A percentile compares a stretch with the other conserved stretches of the same genome.
Evolutionary conservation across 192 early-diverging fungal genomes (phyloP).

Genomic region (Mortierella antarctica): DNA sequence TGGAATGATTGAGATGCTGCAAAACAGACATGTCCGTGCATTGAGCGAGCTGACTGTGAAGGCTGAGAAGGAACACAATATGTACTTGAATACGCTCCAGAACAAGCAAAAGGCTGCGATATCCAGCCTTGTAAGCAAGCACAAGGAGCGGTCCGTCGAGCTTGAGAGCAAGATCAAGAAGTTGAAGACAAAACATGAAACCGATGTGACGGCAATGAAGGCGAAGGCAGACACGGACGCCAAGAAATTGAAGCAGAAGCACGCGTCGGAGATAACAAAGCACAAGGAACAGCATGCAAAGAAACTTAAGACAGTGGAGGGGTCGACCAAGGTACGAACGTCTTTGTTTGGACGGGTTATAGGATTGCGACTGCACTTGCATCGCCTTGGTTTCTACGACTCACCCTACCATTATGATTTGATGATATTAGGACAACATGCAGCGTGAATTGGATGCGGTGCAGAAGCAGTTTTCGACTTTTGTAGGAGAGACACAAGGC

Average conservation of each 20-base stretch:
- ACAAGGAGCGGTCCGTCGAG: background rate
- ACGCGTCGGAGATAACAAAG: background rate
- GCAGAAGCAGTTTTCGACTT: slow-evolving; percentile 25
- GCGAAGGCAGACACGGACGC: slow-evolving; percentile 6
- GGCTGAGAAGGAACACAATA: slow-evolving; percentile 10
- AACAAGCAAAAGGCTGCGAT: slow-evolving; percentile 36
- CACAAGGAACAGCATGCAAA: slow-evolving; percentile 14
- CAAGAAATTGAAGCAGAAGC: slow-evolving; percentile 7
- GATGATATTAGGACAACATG: slow-evolving; percentile 9
- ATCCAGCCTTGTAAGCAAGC: background rate
- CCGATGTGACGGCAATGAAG: slow-evolving; percentile 3
- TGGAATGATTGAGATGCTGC: slow-evolving; percentile 17
- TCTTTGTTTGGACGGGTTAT: background rate
- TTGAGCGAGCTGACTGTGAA: slow-evolving; percentile 15
- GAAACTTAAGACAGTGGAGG: slow-evolving; percentile 13
- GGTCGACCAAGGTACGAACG: slow-evolving; percentile 13
- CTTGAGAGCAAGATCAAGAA: slow-evolving; percentile 24
- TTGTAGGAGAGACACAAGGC: slow-evolving; percentile 35
- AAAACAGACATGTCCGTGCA: slow-evolving; percentile 25
- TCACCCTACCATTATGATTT: background rate
- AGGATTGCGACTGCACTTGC: background rate
- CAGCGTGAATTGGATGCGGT: slow-evolving; percentile 28
- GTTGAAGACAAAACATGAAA: slow-evolving; percentile 11
- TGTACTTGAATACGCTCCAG: slow-evolving; percentile 8
- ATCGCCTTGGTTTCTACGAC: background rate